phyloP scores from a whole-genome alignment of 768 basidiomycete genomes.

The Naganishia antarctica region DNA sequence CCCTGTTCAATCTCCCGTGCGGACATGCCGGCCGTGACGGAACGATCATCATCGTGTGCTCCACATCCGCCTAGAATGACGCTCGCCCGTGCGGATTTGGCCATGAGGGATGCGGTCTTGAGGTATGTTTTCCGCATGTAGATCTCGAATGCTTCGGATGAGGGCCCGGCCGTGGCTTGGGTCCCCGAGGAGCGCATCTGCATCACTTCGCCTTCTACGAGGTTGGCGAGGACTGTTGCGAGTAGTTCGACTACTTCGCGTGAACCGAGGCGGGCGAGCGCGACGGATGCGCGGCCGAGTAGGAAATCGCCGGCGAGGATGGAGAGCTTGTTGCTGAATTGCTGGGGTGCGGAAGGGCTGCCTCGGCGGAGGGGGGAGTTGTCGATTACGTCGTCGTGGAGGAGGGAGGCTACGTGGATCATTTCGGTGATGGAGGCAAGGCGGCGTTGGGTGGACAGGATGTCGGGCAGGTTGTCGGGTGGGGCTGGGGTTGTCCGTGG shows the following conservation, averaged over 20 bases:
- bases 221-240: conserved; percentile 82
- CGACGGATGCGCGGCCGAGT: conserved; percentile 81
- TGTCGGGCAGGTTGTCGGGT: conserved; percentile 36
- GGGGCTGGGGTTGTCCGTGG: conserved; percentile 21
- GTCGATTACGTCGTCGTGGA: conserved; percentile 89
- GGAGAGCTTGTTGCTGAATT: conserved; percentile 86
- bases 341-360: conserved; percentile 63
- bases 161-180: conserved; percentile 42
- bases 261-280: conserved; percentile 77
- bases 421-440: conserved; percentile 96
- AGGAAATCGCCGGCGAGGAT: conserved; percentile 95
- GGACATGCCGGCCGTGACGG: conserved; percentile 29
- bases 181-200: conserved; percentile 54
- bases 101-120: conserved; percentile 85
- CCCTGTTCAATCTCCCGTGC: conserved; percentile 51
- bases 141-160: conserved; percentile 51
- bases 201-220: conserved; percentile 94
- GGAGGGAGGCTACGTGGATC: conserved; percentile 89
- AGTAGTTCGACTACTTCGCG: conserved; percentile 89
- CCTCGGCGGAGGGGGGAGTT: conserved; percentile 66
- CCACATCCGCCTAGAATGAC: conserved; percentile 79
- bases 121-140: conserved; percentile 91
- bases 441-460: conserved; percentile 82
- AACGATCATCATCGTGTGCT: conserved; percentile 27
- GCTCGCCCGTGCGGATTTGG: conserved; percentile 75